These are phyloP conservation scores for Dendrobium nobile DNA, from an alignment of 106 monocot genomes.

Conservation along the genomic window DNA sequence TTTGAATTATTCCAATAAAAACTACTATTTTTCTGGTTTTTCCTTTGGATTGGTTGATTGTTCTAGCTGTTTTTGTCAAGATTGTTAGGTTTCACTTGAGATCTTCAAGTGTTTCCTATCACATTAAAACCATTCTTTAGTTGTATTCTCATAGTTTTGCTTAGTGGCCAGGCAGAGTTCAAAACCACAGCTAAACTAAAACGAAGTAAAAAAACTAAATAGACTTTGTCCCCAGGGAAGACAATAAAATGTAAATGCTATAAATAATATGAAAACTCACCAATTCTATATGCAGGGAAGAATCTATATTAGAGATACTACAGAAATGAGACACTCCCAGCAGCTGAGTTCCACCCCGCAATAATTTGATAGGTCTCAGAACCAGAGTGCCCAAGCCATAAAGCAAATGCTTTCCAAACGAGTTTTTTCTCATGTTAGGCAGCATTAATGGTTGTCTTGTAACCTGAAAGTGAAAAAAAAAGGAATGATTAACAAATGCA, in stretches of 20 bases:
- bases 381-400: conserved; percentile 53
- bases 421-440: conserved; percentile 7
- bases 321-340: conserved; percentile 46
- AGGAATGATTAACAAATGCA: not conserved
- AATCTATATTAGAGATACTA: conserved; percentile 41
- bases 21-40: too few relatives aligned
- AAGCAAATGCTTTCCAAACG: conserved; percentile 47
- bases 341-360: conserved; percentile 35
- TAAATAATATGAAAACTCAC: conserved; percentile 23
- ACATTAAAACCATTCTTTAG: too few relatives aligned
- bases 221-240: not conserved
- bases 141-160: too few relatives aligned
- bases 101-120: too few relatives aligned
- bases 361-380: conserved; percentile 44
- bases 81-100: too few relatives aligned
- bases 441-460: not conserved
- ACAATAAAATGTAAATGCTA: not conserved
- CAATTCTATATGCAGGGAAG: conserved; percentile 74
- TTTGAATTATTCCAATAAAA: too few relatives aligned
- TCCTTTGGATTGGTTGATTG: too few relatives aligned
- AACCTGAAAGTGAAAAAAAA: not conserved
- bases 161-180: too few relatives aligned
- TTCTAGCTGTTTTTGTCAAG: too few relatives aligned
- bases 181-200: too few relatives aligned
- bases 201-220: not conserved